Base-by-base conservation (phyloP, 2,329 filamentous ascomycete genomes). In the Colletotrichum viniferum region DNA sequence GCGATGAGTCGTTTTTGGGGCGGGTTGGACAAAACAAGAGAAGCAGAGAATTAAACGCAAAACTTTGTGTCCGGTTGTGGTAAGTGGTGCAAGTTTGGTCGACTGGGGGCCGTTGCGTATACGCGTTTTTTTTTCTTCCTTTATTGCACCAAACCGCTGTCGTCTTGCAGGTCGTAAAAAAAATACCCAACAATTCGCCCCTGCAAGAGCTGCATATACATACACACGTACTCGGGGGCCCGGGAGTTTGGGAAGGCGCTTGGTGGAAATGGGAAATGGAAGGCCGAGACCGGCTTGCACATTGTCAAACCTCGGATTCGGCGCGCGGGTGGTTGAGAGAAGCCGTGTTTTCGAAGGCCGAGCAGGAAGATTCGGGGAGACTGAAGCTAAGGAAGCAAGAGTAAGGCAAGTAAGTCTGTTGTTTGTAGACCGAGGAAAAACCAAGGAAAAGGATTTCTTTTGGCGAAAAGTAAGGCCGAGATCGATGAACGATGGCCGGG, bases 51-150 rank as follows among this genome's bases (percentile, higher is more conserved):
- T 43, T 43, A 43, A 6, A 43, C 38, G 38, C 38, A 43, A 43
- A 67, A 72, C 18, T 10, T 62, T 72, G 18, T 68, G 69, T 75
- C 63, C 73, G 62, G 34, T 56, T 75, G 32, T 26, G 28, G 55
- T 14, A 63, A 48, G 8, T 18, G 16, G 32, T 18, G 18, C 16
- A 26, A 14, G 7, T 61, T 26, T 12, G 62, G 21, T 36, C 13
- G 66, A 61, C 34, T 36, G 66, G 13, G 21, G 24, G 21, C 12
- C 12, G 36, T 58, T 21, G 36, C 56, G 36, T n/a, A 62, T 32
- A 62, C 66, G 66, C 18, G 8, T 30, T 21, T 36, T 36, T 36
- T 58, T 36, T 34, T 28, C 3, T 8, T 3, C 58, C 34, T 71
- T 30, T 34, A n/a, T n/a, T 36, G 38, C 38, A 43, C 52, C 14